Conservation (phyloP, 1,284 basidiomycete species). For the Melampsora larici-populina region DNA sequence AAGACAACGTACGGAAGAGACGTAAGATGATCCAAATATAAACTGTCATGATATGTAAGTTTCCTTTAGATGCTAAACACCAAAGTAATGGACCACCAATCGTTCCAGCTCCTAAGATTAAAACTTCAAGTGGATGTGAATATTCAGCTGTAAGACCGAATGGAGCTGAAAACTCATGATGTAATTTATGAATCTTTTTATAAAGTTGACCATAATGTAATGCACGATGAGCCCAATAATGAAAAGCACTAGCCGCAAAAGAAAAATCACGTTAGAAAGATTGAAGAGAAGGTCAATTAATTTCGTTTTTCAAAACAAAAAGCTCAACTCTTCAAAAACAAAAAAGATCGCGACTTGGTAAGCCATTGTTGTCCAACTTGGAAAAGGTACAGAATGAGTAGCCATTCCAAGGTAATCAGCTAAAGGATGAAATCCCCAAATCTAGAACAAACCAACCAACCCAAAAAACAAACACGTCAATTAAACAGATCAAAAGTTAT, state of each 20-base stretch:
- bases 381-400: conserved; percentile 91
- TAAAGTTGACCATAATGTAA: conserved; percentile 87
- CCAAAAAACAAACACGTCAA: not conserved
- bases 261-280: conserved; percentile 44
- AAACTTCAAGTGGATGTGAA: conserved; percentile 57
- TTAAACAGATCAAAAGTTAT: not conserved
- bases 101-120: conserved; percentile 52
- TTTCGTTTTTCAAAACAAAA: too few species aligned
- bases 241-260: conserved; percentile 45
- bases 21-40: conserved; percentile 90
- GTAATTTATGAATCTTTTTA: conserved; percentile 91
- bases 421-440: conserved; percentile 93
- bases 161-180: conserved; percentile 95
- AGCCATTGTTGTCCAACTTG: conserved; percentile 65
- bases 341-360: conserved; percentile 88
- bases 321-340: conserved; percentile 76
- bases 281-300: conserved; percentile 45
- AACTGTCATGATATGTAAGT: conserved; percentile 77
- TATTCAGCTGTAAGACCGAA: conserved; percentile 98
- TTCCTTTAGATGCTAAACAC: conserved; percentile 42
- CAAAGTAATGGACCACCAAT: conserved; percentile 40
- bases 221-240: conserved; percentile 69
- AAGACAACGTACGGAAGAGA: conserved; percentile 65
- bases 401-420: conserved; percentile 84
- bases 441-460: conserved; percentile 60